These are phyloP conservation scores for Pezicula rhizophila DNA, from an alignment of 2,329 filamentous ascomycete species.

Conservation along the genomic window DNA sequence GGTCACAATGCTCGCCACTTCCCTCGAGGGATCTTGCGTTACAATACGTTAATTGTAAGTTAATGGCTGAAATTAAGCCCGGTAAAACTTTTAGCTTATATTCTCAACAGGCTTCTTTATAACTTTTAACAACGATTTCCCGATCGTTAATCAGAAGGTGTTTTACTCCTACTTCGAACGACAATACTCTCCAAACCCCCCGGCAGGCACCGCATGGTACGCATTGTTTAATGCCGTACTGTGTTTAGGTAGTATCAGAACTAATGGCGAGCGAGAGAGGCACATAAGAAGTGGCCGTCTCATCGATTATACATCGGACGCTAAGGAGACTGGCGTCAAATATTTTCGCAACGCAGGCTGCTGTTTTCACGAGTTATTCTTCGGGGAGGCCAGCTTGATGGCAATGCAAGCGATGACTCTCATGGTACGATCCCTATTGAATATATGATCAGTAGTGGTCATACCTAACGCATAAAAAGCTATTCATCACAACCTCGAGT, in stretches of 20 bases:
- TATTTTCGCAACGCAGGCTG: slow-evolving; percentile 18
- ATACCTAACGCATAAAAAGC: slow-evolving; percentile 6
- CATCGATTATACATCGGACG: slow-evolving; percentile 10
- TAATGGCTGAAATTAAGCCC: neutral
- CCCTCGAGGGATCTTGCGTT: slow-evolving; percentile 15
- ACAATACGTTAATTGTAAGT: slow-evolving; percentile 15
- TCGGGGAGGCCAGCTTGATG: slow-evolving; percentile 13
- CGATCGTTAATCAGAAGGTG: slow-evolving; percentile 11
- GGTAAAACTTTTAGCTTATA: slow-evolving; percentile 4
- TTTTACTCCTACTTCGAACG: slow-evolving; percentile 14
- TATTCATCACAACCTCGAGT: slow-evolving; percentile 9
- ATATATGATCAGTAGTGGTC: slow-evolving; percentile 1
- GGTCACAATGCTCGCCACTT: slow-evolving; percentile 10
- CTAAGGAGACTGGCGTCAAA: slow-evolving; percentile 9
- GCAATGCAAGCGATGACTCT: slow-evolving; percentile 19
- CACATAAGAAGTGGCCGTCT: slow-evolving; percentile 6
- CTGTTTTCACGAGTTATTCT: slow-evolving; percentile 17
- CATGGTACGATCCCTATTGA: slow-evolving; percentile 7
- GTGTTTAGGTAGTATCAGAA: slow-evolving; percentile 12
- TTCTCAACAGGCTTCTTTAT: slow-evolving; percentile 13
- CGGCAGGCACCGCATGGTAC: slow-evolving; percentile 17
- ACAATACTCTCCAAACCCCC: slow-evolving; percentile 16
- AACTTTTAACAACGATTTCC: slow-evolving; percentile 14
- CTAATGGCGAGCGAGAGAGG: slow-evolving; percentile 6
- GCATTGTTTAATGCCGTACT: slow-evolving; percentile 20